phyloP scores from a whole-genome alignment of 2,329 filamentous ascomycete species.

The Colletotrichum sp. region DNA sequence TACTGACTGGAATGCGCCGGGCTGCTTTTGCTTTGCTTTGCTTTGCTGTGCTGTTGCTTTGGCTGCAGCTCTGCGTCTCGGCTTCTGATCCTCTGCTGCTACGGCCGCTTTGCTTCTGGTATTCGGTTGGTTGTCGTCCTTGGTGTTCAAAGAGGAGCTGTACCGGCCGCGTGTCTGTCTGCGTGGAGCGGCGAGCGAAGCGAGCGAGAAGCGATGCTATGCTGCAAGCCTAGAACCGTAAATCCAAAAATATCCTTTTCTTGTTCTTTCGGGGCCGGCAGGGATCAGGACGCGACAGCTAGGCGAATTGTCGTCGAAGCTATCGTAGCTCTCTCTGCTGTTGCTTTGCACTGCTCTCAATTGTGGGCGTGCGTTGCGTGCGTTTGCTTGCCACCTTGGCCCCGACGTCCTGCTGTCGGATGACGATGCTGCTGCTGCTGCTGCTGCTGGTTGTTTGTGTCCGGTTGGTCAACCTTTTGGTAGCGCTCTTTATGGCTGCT shows the following conservation, averaged over 20 bases:
- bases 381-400: background rate
- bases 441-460: background rate
- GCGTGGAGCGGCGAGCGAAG: background rate
- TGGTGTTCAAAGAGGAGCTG: background rate
- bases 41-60: background rate
- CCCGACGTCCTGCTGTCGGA: background rate
- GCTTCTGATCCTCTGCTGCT: background rate
- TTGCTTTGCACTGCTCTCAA: background rate
- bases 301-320: background rate
- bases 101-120: background rate
- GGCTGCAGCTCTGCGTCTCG: background rate
- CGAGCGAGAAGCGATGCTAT: background rate
- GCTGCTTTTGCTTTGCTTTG: background rate
- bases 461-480: background rate
- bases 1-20: slow-evolving; percentile 8
- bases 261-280: background rate
- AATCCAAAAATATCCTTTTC: slow-evolving; percentile 15
- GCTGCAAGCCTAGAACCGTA: background rate
- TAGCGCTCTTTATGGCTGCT: background rate
- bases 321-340: background rate
- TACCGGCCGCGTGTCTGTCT: slow-evolving; percentile 5
- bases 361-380: background rate
- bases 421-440: background rate
- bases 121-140: background rate
- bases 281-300: background rate